Percentiles rank a stretch among this genome's conserved stretches.
These are phyloP conservation scores for Pseudodiploospora longispora DNA, from an alignment of 2,329 filamentous ascomycete genomes.

Conservation along the genomic window DNA sequence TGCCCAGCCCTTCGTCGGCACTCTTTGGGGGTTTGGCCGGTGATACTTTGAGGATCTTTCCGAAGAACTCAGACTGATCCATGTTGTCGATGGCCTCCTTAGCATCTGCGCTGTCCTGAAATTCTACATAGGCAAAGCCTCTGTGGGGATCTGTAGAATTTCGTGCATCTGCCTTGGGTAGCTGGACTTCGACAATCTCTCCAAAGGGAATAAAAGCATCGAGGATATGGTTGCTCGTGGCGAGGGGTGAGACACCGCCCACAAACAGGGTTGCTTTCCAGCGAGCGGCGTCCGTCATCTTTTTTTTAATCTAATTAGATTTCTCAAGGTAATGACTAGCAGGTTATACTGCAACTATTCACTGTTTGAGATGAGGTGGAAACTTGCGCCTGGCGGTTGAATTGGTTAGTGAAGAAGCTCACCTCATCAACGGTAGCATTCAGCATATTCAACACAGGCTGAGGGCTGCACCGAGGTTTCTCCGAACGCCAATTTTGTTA, in stretches of 20 bases:
- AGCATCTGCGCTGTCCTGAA: constrained; percentile 76
- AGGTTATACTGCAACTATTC: too few relatives aligned
- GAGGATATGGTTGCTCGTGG: constrained; percentile 67
- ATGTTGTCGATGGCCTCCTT: constrained; percentile 98
- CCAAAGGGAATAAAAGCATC: constrained; percentile 96
- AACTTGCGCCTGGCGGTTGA: too few relatives aligned
- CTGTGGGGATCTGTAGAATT: constrained; percentile 73
- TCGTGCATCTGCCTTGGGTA: constrained; percentile 80
- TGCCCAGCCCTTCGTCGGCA: constrained; percentile 77
- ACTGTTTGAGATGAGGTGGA: too few relatives aligned
- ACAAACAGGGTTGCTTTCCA: constrained; percentile 91
- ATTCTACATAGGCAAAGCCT: constrained; percentile 96
- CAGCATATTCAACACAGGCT: neutral
- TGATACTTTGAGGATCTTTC: constrained; percentile 84
- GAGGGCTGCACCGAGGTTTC: neutral
- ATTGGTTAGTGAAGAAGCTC: too few relatives aligned
- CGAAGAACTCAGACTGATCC: constrained; percentile 94
- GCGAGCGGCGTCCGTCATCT: constrained; percentile 73
- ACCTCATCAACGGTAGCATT: too few relatives aligned
- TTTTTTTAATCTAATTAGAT: neutral
- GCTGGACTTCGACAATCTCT: constrained; percentile 82
- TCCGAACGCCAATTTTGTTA: neutral
- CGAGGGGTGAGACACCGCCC: constrained; percentile 73
- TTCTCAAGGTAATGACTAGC: too few relatives aligned
- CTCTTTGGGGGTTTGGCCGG: constrained; percentile 89